Conservation (phyloP, 2,329 filamentous ascomycete species). For the Diaporthe australafricana region DNA sequence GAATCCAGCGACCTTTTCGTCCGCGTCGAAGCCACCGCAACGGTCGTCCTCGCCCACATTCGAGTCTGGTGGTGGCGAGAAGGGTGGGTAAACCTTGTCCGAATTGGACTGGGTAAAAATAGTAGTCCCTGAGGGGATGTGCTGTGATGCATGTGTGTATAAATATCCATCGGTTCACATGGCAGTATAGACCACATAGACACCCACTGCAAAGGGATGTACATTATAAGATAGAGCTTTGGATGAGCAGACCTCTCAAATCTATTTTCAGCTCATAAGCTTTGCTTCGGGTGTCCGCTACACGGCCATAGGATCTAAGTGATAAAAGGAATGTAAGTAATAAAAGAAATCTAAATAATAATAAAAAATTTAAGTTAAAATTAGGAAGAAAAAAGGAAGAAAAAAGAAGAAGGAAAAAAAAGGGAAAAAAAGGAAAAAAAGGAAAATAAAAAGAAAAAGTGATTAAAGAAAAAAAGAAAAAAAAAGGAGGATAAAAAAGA, state of each 20-base stretch:
- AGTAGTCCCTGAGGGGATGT: background rate
- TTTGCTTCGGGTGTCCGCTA: no score
- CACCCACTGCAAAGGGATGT: background rate
- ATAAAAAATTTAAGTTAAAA: no score
- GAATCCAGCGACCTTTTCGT: background rate
- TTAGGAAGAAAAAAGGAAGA: no score
- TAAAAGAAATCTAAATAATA: no score
- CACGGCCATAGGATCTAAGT: no score
- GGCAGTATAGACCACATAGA: background rate
- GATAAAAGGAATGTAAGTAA: no score
- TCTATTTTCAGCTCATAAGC: background rate
- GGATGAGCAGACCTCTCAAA: background rate
- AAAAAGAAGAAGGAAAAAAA: no score
- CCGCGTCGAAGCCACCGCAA: background rate
- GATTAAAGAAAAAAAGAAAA: no score
- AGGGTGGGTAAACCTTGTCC: background rate
- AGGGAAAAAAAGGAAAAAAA: no score
- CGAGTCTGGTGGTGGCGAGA: background rate
- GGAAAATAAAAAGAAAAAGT: no score
- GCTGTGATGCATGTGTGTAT: slow-evolving; percentile 5
- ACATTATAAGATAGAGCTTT: background rate
- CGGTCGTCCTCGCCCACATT: background rate
- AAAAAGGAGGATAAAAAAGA: no score
- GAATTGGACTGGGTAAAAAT: background rate
- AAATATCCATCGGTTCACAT: background rate